Percentiles rank a stretch among this genome's conserved stretches.
These are phyloP conservation scores for Erodium moschatum DNA, from an alignment of 441 rosid species.

Conservation along the genomic window DNA sequence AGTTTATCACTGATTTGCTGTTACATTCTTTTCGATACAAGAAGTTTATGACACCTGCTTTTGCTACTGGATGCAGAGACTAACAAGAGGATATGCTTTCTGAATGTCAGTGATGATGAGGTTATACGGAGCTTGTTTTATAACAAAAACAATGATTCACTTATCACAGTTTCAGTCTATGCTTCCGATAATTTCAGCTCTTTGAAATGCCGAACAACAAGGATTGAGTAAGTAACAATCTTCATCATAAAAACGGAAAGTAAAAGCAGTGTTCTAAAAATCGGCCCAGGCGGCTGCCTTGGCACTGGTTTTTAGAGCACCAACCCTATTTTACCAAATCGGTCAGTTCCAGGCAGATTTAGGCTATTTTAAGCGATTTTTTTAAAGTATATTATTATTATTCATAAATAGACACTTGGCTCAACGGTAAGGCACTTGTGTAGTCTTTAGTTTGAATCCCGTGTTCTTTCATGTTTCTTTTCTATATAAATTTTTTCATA, in stretches of 20 bases:
- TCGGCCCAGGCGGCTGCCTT: too few species aligned
- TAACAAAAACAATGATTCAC: slow-evolving; percentile 48
- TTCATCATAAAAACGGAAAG: too few species aligned
- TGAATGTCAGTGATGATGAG: slow-evolving; percentile 44
- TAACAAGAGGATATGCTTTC: slow-evolving; percentile 41
- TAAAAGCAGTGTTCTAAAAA: too few species aligned
- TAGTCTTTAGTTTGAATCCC: too few species aligned
- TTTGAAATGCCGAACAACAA: slow-evolving; percentile 46
- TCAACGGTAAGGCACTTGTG: too few species aligned
- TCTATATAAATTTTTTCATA: not conserved
- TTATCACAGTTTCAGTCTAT: slow-evolving; percentile 45
- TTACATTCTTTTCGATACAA: not conserved
- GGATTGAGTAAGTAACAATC: slow-evolving; percentile 33
- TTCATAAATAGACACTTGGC: too few species aligned
- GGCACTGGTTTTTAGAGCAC: too few species aligned
- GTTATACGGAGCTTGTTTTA: slow-evolving; percentile 46
- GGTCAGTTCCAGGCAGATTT: too few species aligned
- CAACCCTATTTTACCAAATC: too few species aligned
- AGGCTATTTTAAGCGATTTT: too few species aligned
- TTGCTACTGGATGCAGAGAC: slow-evolving; percentile 29
- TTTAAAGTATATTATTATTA: too few species aligned
- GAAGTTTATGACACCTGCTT: not conserved
- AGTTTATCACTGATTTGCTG: not conserved
- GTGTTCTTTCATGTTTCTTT: not conserved
- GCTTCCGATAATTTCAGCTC: slow-evolving; percentile 48